Percentiles rank a stretch among this genome's conserved stretches.
These are phyloP conservation scores for Myochromella boudieri DNA, from an alignment of 768 basidiomycete genomes.

Conservation along the genomic window DNA sequence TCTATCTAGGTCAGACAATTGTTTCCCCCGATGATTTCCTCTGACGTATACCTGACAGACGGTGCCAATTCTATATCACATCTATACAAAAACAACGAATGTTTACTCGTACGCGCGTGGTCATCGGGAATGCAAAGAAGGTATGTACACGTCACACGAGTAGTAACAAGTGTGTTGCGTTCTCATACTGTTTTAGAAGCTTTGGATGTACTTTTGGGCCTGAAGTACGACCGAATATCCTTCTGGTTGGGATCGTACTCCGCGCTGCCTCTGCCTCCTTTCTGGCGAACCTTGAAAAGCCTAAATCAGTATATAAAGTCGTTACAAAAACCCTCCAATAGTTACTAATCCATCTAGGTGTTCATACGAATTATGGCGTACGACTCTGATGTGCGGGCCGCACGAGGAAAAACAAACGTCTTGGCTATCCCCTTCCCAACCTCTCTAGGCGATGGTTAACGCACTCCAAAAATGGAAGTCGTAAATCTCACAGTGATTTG, in stretches of 20 bases:
- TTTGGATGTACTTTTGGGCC: neutral
- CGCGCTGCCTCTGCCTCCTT: constrained; percentile 71
- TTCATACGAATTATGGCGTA: constrained; percentile 52
- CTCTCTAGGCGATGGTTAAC: constrained; percentile 21
- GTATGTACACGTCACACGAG: too few relatives aligned
- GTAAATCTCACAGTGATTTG: constrained; percentile 31
- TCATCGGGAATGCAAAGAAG: too few relatives aligned
- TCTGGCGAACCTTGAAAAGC: constrained; percentile 51
- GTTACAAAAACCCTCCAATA: neutral
- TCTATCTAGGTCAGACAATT: constrained; percentile 4
- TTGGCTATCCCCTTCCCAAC: constrained; percentile 11
- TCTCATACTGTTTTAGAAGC: too few relatives aligned
- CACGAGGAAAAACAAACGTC: constrained; percentile 19
- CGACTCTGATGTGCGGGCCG: constrained; percentile 44
- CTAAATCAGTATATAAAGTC: neutral
- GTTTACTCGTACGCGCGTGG: too few relatives aligned
- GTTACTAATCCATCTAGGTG: constrained; percentile 61
- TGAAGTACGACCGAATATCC: constrained; percentile 74
- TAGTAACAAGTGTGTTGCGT: neutral
- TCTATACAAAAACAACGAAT: neutral
- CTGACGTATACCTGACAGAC: constrained; percentile 6
- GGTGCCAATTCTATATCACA: constrained; percentile 6
- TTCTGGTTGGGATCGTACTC: constrained; percentile 75
- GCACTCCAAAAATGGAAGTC: neutral
- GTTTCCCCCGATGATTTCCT: neutral